These are phyloP conservation scores for Talaromyces thailandensis DNA, from an alignment of 495 filamentous ascomycete species.

Conservation along the genomic window DNA sequence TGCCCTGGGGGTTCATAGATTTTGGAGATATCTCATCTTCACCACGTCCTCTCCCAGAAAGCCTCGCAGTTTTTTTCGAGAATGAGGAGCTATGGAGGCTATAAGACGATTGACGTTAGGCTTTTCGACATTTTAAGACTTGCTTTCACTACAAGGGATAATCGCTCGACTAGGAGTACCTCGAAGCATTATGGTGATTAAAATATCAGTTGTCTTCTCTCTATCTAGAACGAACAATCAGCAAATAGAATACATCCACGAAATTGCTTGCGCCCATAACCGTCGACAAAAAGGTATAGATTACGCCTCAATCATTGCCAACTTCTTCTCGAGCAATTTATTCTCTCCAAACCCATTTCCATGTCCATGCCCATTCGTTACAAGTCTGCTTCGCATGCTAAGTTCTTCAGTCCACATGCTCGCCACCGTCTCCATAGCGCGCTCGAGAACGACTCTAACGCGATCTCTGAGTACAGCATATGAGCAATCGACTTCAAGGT, in stretches of 20 bases:
- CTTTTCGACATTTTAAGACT: too few relatives aligned
- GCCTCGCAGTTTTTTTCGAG: too few relatives aligned
- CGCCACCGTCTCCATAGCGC: constrained; percentile 83
- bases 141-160: too few relatives aligned
- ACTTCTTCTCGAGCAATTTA: background rate
- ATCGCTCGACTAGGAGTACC: too few relatives aligned
- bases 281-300: background rate
- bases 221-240: background rate
- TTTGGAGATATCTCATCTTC: too few relatives aligned
- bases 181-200: background rate
- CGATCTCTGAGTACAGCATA: constrained; percentile 66
- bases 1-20: too few relatives aligned
- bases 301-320: constrained; percentile 8
- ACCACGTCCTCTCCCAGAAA: too few relatives aligned
- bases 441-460: constrained; percentile 80
- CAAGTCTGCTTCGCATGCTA: background rate
- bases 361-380: constrained; percentile 3
- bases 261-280: background rate
- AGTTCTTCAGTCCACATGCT: constrained; percentile 50
- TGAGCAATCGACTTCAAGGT: constrained; percentile 76
- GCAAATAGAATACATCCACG: background rate
- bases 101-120: too few relatives aligned
- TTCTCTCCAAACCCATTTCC: background rate
- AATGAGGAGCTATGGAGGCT: too few relatives aligned
- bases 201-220: background rate